These are phyloP conservation scores for Candida nitratophila DNA, from an alignment of 805 yeast species.

Conservation along the genomic window DNA sequence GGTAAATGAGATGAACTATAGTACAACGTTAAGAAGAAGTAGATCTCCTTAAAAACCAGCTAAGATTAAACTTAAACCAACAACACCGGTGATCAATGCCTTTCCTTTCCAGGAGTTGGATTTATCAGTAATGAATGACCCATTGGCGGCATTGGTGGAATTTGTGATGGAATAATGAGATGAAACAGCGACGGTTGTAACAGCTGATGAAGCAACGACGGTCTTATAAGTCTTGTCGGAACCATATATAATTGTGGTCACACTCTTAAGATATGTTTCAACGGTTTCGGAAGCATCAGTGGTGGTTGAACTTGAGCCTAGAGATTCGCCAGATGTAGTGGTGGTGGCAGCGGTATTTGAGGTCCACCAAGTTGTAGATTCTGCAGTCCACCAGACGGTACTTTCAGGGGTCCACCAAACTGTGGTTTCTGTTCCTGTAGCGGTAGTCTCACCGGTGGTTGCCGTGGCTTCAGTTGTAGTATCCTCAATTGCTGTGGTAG, in stretches of 20 bases:
- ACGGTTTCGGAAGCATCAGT: neutral
- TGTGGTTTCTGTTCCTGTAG: slow-evolving; percentile 4
- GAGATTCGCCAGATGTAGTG: neutral
- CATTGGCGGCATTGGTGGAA: slow-evolving; percentile 12
- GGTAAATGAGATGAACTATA: neutral
- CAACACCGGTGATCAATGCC: slow-evolving; percentile 12
- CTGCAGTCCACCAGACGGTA: slow-evolving; percentile 15
- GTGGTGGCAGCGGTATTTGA: slow-evolving; percentile 5
- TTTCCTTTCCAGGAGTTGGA: slow-evolving; percentile 14
- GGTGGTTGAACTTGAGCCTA: slow-evolving; percentile 1
- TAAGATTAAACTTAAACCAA: slow-evolving; percentile 15
- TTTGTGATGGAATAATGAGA: slow-evolving; percentile 11
- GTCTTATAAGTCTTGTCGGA: slow-evolving; percentile 6
- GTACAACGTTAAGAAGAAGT: neutral
- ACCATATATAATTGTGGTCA: neutral
- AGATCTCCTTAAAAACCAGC: slow-evolving; percentile 8
- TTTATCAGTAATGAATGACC: slow-evolving; percentile 2
- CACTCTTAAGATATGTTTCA: neutral
- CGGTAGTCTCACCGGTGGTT: slow-evolving; percentile 3
- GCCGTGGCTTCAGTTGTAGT: neutral
- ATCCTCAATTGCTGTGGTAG: slow-evolving; percentile 1
- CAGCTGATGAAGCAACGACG: slow-evolving; percentile 8
- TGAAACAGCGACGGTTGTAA: slow-evolving; percentile 10
- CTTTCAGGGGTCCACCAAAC: slow-evolving; percentile 7
- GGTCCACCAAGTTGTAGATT: slow-evolving; percentile 8